Evolutionary conservation across 345 rosid species (phyloP).

Genomic region (Aquilaria sinensis): DNA sequence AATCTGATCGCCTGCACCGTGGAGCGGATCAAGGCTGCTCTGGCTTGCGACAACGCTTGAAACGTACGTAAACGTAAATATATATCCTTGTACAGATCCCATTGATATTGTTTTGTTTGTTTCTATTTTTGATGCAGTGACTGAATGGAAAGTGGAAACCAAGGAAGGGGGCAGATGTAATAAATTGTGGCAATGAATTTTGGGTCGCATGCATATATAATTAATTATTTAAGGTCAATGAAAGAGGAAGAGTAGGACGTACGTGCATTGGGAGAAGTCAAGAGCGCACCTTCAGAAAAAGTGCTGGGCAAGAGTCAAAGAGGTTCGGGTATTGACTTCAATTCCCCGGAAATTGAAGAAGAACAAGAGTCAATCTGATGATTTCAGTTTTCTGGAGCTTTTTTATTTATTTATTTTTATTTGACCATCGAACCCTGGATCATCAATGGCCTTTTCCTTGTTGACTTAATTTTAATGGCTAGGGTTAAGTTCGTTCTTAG

Average conservation of each 20-base stretch:
- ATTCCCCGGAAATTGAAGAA: slow-evolving; percentile 15
- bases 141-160: slow-evolving; percentile 16
- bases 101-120: neutral
- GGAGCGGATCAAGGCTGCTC: slow-evolving; percentile 56
- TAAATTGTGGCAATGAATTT: slow-evolving; percentile 20
- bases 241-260: neutral
- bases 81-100: neutral
- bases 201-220: neutral
- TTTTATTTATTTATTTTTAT: too few species aligned
- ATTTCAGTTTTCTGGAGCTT: too few species aligned
- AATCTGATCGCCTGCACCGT: slow-evolving; percentile 62
- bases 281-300: slow-evolving; percentile 78
- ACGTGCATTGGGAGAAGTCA: slow-evolving; percentile 54
- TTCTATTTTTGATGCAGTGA: slow-evolving; percentile 18
- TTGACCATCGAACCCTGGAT: too few species aligned
- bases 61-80: slow-evolving; percentile 5
- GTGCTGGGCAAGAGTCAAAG: slow-evolving; percentile 18
- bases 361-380: too few species aligned
- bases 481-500: too few species aligned
- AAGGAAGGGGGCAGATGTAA: slow-evolving; percentile 5
- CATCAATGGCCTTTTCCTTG: too few species aligned
- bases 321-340: slow-evolving; percentile 91
- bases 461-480: too few species aligned
- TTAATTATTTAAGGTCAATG: too few species aligned
- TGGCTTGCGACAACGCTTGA: slow-evolving; percentile 34